phyloP scores from a whole-genome alignment of 2,329 filamentous ascomycete genomes.

The Lecanicillium sp. region DNA sequence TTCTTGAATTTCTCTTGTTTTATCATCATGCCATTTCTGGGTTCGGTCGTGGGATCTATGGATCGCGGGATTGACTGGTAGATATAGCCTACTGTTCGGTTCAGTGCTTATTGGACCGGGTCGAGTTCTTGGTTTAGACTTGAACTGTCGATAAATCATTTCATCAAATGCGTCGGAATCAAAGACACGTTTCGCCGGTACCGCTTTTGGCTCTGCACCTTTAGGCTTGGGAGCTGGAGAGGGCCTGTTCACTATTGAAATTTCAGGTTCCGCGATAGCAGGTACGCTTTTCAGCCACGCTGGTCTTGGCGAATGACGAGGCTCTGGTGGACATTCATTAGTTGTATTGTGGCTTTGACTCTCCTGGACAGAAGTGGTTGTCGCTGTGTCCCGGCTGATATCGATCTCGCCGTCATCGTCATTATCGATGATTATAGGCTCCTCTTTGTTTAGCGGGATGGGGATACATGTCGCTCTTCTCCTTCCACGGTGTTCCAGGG shows the following conservation, averaged over 20 bases:
- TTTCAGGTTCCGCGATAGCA: neutral
- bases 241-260: neutral
- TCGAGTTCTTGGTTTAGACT: slow-evolving; percentile 7
- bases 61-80: slow-evolving; percentile 41
- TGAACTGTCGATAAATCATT: slow-evolving; percentile 9
- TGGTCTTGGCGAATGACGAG: too few relatives aligned
- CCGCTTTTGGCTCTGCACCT: neutral
- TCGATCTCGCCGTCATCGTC: neutral
- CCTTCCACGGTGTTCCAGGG: too few relatives aligned
- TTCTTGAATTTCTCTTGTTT: slow-evolving; percentile 39
- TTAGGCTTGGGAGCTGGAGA: neutral
- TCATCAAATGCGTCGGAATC: slow-evolving; percentile 12
- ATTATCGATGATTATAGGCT: neutral
- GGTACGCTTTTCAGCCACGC: too few relatives aligned
- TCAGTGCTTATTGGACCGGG: neutral
- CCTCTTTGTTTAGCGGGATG: too few relatives aligned
- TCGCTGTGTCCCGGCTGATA: too few relatives aligned
- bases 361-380: too few relatives aligned
- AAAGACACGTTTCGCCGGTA: slow-evolving; percentile 1
- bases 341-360: too few relatives aligned
- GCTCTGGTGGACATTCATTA: too few relatives aligned
- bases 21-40: slow-evolving; percentile 36
- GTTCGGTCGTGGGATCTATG: slow-evolving; percentile 36
- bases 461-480: too few relatives aligned
- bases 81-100: slow-evolving; percentile 28